These are phyloP conservation scores for Hippophae gyantsensis DNA, from an alignment of 306 rosid genomes.

Conservation along the genomic window DNA sequence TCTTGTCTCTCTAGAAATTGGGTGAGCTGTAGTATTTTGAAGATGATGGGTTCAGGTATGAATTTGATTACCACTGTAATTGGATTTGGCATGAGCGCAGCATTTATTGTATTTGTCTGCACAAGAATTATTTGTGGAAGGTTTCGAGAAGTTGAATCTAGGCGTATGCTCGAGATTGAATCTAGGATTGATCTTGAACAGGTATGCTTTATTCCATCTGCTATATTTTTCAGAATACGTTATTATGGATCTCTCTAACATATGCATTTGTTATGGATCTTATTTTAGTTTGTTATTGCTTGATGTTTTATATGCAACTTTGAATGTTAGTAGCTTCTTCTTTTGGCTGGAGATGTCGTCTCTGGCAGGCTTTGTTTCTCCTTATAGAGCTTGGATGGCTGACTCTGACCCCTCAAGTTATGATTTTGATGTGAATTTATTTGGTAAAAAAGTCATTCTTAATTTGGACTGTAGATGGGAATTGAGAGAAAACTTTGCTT, in stretches of 20 bases:
- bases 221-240: conserved; percentile 4
- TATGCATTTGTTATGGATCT: not conserved
- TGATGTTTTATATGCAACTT: not conserved
- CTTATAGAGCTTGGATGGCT: conserved; percentile 1
- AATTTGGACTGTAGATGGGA: not conserved
- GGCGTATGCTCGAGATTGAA: conserved; percentile 51
- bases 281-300: not conserved
- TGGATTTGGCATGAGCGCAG: conserved; percentile 93
- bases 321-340: conserved; percentile 1
- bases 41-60: conserved; percentile 38
- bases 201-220: conserved; percentile 32
- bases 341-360: not conserved
- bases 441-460: conserved; percentile 2
- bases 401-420: not conserved
- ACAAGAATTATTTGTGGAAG: conserved; percentile 92
- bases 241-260: conserved; percentile 2
- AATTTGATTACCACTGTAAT: conserved; percentile 66
- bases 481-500: not conserved
- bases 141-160: conserved; percentile 36
- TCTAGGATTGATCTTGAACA: conserved; percentile 62
- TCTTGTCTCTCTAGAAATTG: conserved; percentile 15
- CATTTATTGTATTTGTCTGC: conserved; percentile 88
- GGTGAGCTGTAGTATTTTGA: conserved; percentile 9
- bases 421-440: conserved; percentile 1
- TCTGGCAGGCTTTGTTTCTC: not conserved